Conservation (phyloP, 2,329 filamentous ascomycete species). For the Calycina herbarum region DNA sequence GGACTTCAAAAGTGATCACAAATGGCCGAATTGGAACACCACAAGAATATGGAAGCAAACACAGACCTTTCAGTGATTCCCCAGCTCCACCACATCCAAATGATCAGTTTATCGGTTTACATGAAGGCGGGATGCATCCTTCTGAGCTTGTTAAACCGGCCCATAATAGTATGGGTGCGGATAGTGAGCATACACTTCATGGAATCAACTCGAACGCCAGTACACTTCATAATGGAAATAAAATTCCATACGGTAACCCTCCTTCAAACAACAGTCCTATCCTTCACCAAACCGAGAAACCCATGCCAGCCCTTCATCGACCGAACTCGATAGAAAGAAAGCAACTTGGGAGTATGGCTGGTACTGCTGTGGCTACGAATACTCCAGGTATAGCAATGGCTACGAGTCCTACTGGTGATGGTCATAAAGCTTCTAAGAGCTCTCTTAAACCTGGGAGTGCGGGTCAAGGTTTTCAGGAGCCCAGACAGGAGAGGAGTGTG, state of each 20-base stretch:
- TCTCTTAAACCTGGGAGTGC: slow-evolving; percentile 18
- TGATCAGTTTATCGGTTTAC: slow-evolving; percentile 27
- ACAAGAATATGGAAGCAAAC: slow-evolving; percentile 19
- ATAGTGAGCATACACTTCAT: slow-evolving; percentile 13
- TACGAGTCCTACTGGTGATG: not conserved
- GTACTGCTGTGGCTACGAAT: not conserved
- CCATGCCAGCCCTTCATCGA: not conserved
- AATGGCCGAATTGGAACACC: slow-evolving; percentile 10
- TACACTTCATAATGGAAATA: not conserved
- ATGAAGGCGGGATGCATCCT: slow-evolving; percentile 19
- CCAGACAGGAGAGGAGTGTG: slow-evolving; percentile 10
- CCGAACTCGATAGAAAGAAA: not conserved
- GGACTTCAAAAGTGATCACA: not conserved
- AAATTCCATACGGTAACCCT: not conserved
- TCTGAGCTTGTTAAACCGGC: slow-evolving; percentile 8
- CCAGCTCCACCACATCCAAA: slow-evolving; percentile 26
- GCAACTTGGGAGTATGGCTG: not conserved
- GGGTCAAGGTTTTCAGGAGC: not conserved
- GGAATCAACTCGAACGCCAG: not conserved
- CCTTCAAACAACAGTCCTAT: not conserved
- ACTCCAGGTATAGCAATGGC: not conserved
- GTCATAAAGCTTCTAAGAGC: slow-evolving; percentile 8
- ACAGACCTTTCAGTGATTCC: slow-evolving; percentile 20
- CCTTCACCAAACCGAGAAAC: not conserved
- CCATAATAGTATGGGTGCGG: slow-evolving; percentile 2